phyloP scores from a whole-genome alignment of 371 early-diverging fungal genomes.

The Vairimorpha apis region DNA sequence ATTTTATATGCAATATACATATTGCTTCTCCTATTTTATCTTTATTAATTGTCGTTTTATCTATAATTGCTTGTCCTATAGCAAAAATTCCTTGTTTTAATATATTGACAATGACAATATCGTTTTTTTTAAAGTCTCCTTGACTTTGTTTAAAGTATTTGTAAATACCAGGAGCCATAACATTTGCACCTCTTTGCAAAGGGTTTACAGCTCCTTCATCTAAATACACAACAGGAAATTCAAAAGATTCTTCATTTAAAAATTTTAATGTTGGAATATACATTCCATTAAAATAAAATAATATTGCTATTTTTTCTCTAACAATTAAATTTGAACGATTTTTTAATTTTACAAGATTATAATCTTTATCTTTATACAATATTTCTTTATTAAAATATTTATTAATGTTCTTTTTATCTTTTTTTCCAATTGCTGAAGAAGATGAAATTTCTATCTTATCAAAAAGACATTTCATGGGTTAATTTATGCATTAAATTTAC shows the following conservation, averaged over 20 bases:
- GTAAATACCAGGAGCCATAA: constrained; percentile 61
- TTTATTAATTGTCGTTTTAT: constrained; percentile 17
- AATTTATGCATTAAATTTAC: not conserved
- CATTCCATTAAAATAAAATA: constrained; percentile 43
- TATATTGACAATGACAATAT: constrained; percentile 37
- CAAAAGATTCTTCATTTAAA: constrained; percentile 9
- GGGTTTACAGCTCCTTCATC: constrained; percentile 61
- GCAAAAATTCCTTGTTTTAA: constrained; percentile 35
- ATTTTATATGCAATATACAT: constrained; percentile 27
- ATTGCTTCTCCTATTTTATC: constrained; percentile 30
- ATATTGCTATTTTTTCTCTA: constrained; percentile 2
- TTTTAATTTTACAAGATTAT: constrained; percentile 35
- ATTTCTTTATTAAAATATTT: constrained; percentile 10
- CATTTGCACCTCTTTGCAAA: constrained; percentile 61
- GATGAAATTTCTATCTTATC: constrained; percentile 25
- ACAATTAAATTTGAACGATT: constrained; percentile 35
- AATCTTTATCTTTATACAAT: constrained; percentile 38
- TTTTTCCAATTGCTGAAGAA: constrained; percentile 38
- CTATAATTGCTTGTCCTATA: constrained; percentile 37
- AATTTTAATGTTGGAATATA: constrained; percentile 42
- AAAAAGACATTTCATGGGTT: constrained; percentile 29
- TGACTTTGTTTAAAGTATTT: constrained; percentile 43
- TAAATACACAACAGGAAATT: constrained; percentile 31
- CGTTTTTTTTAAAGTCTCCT: constrained; percentile 29
- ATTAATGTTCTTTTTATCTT: constrained; percentile 50